These are phyloP conservation scores for Chlamydomonas asymmetrica DNA, from an alignment of 139 green algal species.

Conservation along the genomic window DNA sequence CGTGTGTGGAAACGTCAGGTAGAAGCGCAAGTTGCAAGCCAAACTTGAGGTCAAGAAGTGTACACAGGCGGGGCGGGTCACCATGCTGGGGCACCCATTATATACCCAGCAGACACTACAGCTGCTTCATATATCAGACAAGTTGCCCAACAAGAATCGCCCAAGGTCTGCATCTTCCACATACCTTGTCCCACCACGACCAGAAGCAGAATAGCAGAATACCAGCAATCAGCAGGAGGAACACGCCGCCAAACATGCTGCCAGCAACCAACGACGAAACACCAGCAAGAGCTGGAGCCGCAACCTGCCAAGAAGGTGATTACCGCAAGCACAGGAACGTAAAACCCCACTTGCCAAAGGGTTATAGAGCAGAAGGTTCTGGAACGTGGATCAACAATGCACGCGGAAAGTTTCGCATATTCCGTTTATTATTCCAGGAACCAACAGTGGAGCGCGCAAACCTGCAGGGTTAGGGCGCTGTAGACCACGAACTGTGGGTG, in stretches of 20 bases:
- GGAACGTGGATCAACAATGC: too few species aligned
- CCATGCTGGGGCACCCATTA: too few species aligned
- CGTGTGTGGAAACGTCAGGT: too few species aligned
- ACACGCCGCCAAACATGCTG: not conserved
- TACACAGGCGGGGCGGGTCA: not conserved
- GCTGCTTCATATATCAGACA: not conserved
- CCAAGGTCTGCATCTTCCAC: not conserved
- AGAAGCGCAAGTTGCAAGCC: not conserved
- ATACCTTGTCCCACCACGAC: slow-evolving; percentile 36
- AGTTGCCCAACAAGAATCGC: not conserved
- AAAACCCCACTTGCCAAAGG: too few species aligned
- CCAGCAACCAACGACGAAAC: not conserved
- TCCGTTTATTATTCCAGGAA: not conserved
- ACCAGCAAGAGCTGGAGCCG: not conserved
- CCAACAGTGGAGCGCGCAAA: not conserved
- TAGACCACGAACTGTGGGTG: not conserved
- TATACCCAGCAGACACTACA: not conserved
- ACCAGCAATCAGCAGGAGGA: slow-evolving; percentile 7
- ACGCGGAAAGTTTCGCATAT: not conserved
- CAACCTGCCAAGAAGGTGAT: not conserved
- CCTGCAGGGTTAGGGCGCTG: not conserved
- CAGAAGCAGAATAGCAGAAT: slow-evolving; percentile 43
- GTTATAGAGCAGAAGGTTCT: not conserved
- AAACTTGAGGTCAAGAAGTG: not conserved
- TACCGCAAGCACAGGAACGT: too few species aligned